Conservation (phyloP, 805 yeast species). For the Suhomyces xylopsoci region DNA sequence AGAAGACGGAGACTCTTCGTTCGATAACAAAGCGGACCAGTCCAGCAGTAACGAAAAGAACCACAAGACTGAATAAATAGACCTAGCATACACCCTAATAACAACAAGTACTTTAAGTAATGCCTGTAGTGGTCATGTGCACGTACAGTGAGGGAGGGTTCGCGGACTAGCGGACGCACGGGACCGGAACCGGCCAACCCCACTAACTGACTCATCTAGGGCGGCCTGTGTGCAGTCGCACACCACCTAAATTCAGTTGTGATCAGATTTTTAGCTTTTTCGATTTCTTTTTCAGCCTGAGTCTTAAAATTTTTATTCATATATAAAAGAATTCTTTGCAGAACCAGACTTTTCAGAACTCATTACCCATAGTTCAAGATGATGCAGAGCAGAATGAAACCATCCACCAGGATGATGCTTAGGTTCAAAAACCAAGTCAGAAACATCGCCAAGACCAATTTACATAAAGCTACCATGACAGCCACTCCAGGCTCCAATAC, state of each 20-base stretch:
- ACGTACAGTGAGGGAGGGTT: too few relatives aligned
- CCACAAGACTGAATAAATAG: background rate
- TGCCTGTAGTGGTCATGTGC: background rate
- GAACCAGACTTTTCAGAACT: background rate
- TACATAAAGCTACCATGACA: constrained; percentile 28
- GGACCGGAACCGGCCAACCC: constrained; percentile 2
- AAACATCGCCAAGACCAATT: constrained; percentile 28
- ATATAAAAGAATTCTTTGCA: background rate
- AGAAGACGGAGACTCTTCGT: constrained; percentile 2
- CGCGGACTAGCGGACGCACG: constrained; percentile 1
- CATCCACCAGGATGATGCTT: constrained; percentile 10
- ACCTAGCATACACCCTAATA: background rate
- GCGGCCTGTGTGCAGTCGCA: background rate
- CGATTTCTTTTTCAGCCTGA: background rate
- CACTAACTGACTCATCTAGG: constrained; percentile 3
- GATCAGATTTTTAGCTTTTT: background rate
- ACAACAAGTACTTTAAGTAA: too few relatives aligned
- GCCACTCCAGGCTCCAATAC: constrained; percentile 11
- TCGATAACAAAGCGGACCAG: background rate
- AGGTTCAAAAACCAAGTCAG: constrained; percentile 17
- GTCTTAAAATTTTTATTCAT: background rate
- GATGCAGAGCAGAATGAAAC: constrained; percentile 2
- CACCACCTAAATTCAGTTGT: background rate
- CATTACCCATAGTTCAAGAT: background rate
- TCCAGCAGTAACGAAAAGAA: constrained; percentile 2